Conservation (phyloP, 441 rosid species). For the Pelargonium hybrid region DNA sequence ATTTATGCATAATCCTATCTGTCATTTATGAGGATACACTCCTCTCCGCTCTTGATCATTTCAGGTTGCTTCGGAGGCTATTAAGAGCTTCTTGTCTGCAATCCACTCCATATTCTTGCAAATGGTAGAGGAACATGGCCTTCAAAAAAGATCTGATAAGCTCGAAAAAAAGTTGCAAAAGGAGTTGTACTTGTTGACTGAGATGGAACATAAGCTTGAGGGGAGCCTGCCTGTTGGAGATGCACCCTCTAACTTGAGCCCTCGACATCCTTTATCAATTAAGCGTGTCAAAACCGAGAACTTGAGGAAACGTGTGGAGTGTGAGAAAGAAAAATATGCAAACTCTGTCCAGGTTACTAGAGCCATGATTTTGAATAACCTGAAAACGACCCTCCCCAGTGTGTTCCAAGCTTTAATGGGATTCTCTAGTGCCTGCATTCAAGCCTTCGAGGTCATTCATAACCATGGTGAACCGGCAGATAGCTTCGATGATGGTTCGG, state of each 20-base stretch:
- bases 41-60: slow-evolving; percentile 3
- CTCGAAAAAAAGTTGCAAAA: slow-evolving; percentile 71
- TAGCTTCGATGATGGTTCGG: neutral
- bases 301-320: slow-evolving; percentile 43
- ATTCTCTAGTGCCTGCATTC: slow-evolving; percentile 47
- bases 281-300: slow-evolving; percentile 57
- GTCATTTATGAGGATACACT: neutral
- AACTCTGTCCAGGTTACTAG: slow-evolving; percentile 43
- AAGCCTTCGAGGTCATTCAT: slow-evolving; percentile 48
- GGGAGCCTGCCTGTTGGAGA: slow-evolving; percentile 34
- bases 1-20: neutral
- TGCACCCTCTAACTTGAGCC: slow-evolving; percentile 32
- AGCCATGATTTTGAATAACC: slow-evolving; percentile 55
- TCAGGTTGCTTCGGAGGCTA: slow-evolving; percentile 66
- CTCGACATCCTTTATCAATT: slow-evolving; percentile 59
- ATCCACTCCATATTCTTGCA: slow-evolving; percentile 48
- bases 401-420: slow-evolving; percentile 60
- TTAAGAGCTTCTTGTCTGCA: slow-evolving; percentile 53
- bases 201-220: slow-evolving; percentile 53
- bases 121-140: slow-evolving; percentile 51
- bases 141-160: slow-evolving; percentile 46
- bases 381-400: slow-evolving; percentile 65
- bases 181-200: slow-evolving; percentile 46
- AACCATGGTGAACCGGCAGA: slow-evolving; percentile 15
- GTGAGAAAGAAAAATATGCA: slow-evolving; percentile 45